Conservation (phyloP, 2,329 filamentous ascomycete genomes). For the Fusarium sp. region DNA sequence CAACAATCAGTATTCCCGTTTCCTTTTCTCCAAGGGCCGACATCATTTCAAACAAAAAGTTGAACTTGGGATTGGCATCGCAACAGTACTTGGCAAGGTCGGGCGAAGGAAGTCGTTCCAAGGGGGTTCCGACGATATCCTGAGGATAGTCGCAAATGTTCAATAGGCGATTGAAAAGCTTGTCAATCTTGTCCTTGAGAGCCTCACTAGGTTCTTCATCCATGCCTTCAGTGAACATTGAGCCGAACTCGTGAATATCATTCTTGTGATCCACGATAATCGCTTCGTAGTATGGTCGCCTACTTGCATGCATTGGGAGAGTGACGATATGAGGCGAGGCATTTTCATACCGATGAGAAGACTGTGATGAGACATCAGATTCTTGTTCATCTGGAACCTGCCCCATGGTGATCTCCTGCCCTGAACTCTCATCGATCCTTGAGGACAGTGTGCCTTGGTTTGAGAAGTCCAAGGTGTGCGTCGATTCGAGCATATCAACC, state of each 20-base stretch:
- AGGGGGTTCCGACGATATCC: constrained; percentile 57
- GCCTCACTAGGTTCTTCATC: constrained; percentile 51
- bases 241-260: constrained; percentile 58
- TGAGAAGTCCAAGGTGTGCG: constrained; percentile 34
- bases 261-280: constrained; percentile 56
- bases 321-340: constrained; percentile 62
- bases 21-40: constrained; percentile 53
- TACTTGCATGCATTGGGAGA: constrained; percentile 65
- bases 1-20: constrained; percentile 64
- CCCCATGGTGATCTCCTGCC: constrained; percentile 40
- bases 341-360: constrained; percentile 14
- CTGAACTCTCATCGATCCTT: constrained; percentile 34
- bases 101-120: constrained; percentile 50
- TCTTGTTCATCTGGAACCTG: constrained; percentile 38
- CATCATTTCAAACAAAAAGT: constrained; percentile 65
- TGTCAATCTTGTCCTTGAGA: constrained; percentile 59
- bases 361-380: constrained; percentile 35
- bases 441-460: constrained; percentile 30
- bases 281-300: constrained; percentile 63
- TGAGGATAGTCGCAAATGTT: constrained; percentile 69
- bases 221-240: constrained; percentile 53
- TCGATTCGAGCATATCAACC: constrained; percentile 35
- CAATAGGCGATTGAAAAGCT: constrained; percentile 61
- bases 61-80: constrained; percentile 69
- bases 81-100: constrained; percentile 64